Evolutionary conservation across 495 filamentous ascomycete genomes (phyloP).

Genomic region (Podospora pseudoanserina): DNA sequence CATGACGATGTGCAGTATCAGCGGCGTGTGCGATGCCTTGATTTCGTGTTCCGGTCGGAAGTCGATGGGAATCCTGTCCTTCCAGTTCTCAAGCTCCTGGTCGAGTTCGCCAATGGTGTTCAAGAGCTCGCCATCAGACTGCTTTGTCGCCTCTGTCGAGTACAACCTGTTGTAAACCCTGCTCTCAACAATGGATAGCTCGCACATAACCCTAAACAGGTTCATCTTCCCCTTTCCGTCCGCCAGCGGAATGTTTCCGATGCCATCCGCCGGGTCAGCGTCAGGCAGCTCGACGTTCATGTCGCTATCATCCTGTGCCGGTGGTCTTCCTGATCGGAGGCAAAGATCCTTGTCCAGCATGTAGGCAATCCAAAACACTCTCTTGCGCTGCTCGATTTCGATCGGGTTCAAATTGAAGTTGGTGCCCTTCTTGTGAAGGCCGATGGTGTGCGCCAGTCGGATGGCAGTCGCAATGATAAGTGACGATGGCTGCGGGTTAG

Average conservation of each 20-base stretch:
- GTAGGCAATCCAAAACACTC: conserved; percentile 98
- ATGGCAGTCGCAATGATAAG: conserved; percentile 93
- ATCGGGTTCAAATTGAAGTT: conserved; percentile 85
- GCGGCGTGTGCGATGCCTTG: conserved; percentile 78
- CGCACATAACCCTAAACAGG: conserved; percentile 85
- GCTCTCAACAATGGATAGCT: conserved; percentile 86
- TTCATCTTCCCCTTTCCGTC: conserved; percentile 94
- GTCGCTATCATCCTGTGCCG: conserved; percentile 94
- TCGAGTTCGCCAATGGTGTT: conserved; percentile 97
- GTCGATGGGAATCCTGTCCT: conserved; percentile 88
- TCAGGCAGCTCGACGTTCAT: conserved; percentile 96
- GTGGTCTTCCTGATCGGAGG: conserved; percentile 85
- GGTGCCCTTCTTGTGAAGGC: conserved; percentile 87
- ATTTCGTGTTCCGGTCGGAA: conserved; percentile 95
- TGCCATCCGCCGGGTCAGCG: conserved; percentile 83
- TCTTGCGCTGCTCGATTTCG: conserved; percentile 91
- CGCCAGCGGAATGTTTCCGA: conserved; percentile 86
- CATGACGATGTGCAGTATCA: conserved; percentile 88
- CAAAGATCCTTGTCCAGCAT: conserved; percentile 94
- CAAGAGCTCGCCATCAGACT: conserved; percentile 88
- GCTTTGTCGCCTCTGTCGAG: conserved; percentile 84
- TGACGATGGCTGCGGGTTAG: conserved; percentile 93
- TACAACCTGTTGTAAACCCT: conserved; percentile 93
- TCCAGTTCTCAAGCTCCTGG: conserved; percentile 91
- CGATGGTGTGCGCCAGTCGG: conserved; percentile 87